Percentiles rank a stretch among this genome's conserved stretches.
phyloP scores from a whole-genome alignment of 169 alveolate genomes.

The Amoebophrya sp. region DNA sequence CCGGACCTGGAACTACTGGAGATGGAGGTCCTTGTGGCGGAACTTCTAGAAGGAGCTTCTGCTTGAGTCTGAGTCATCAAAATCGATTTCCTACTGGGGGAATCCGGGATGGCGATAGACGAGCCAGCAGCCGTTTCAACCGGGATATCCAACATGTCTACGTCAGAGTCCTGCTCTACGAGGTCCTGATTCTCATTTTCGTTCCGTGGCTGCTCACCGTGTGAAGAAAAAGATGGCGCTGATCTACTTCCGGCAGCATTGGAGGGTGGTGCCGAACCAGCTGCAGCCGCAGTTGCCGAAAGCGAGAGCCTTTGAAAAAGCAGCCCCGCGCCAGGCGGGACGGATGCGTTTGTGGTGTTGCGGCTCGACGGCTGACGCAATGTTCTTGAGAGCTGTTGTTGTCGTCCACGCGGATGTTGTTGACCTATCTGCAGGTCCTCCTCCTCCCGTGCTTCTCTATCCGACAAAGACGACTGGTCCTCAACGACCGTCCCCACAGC shows the following conservation, averaged over 20 bases:
- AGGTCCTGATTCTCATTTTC: neutral
- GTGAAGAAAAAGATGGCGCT: neutral
- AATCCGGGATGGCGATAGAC: neutral
- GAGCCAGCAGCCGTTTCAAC: neutral
- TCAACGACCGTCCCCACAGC: too few species aligned
- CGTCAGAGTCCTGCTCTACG: neutral
- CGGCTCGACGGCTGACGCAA: too few species aligned
- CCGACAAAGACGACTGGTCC: too few species aligned
- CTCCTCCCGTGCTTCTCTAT: too few species aligned
- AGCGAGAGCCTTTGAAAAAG: too few species aligned
- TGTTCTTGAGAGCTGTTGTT: too few species aligned
- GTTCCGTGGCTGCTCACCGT: neutral
- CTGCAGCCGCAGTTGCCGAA: neutral
- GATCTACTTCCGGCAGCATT: neutral
- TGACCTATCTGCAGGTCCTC: too few species aligned
- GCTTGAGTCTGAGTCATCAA: neutral
- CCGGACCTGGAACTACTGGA: neutral
- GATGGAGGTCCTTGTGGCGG: neutral
- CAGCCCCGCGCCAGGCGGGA: too few species aligned
- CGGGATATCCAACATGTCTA: neutral
- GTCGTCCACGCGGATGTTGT: too few species aligned
- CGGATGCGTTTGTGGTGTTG: too few species aligned
- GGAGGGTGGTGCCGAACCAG: neutral
- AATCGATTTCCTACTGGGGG: neutral
- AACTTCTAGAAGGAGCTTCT: neutral